Evolutionary conservation across 2,329 filamentous ascomycete species (phyloP).

Genomic region (Penicillium sclerotigenum): DNA sequence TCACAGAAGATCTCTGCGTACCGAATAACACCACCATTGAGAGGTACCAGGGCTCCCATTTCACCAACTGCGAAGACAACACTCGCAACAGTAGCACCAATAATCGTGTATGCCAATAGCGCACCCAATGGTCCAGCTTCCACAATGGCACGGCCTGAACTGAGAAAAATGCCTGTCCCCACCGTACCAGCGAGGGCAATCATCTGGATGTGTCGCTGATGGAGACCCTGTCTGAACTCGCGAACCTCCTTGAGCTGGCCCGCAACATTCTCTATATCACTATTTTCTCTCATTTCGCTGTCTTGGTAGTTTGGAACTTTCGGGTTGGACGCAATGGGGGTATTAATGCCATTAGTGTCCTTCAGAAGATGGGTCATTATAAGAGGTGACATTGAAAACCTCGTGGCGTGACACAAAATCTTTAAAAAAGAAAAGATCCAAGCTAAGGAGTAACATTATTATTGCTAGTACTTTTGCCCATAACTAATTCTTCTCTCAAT

Average conservation of each 20-base stretch:
- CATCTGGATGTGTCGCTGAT: constrained; percentile 38
- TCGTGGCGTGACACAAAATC: background rate
- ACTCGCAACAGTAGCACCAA: constrained; percentile 35
- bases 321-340: constrained; percentile 3
- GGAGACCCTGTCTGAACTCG: constrained; percentile 27
- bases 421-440: background rate
- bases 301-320: constrained; percentile 8
- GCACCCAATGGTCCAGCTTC: constrained; percentile 33
- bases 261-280: constrained; percentile 20
- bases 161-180: constrained; percentile 39
- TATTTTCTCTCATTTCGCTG: constrained; percentile 7
- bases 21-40: constrained; percentile 39
- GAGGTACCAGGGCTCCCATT: constrained; percentile 38
- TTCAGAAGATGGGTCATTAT: background rate
- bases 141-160: constrained; percentile 35
- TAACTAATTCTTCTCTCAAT: background rate
- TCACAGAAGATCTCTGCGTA: constrained; percentile 39
- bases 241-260: constrained; percentile 23
- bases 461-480: constrained; percentile 1
- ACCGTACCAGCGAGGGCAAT: constrained; percentile 40
- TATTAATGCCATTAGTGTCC: constrained; percentile 3
- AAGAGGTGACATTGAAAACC: background rate
- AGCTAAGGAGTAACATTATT: background rate
- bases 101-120: constrained; percentile 39
- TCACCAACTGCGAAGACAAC: constrained; percentile 39